Base-by-base conservation (phyloP, 2,329 filamentous ascomycete genomes). In the Nothomitra cinnamomea region DNA sequence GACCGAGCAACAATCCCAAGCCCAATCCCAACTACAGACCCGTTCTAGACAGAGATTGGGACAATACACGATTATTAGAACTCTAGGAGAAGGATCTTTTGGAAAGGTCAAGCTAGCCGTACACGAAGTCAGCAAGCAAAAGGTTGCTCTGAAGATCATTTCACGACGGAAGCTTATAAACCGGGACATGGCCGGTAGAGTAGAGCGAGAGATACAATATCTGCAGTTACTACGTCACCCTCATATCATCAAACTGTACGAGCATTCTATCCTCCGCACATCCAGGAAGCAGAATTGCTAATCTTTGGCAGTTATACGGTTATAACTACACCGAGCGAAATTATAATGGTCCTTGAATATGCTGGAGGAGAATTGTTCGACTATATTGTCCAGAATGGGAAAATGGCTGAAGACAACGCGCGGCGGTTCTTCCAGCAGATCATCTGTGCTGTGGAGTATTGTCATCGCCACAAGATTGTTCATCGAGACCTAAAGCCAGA, bases 331-430 rank as follows among this genome's bases (percentile, higher is more conserved):
- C 80, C 82, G 22, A 81, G 78, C 57, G 92, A 98, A 66, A 98
- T 98, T 65, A 92, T 96, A 68, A 98, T 98, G 92, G 92, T 98
- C 50, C 79, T 98, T 60, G 92, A 98, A 69, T 98, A 94, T 69
- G 92, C 92, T 42, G 92, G 92, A 57, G 87, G 87, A 57, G 92
- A 98, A 69, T 76, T 98, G 56, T 98, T 98, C 69, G 90, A 98
- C 69, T 96, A 96, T 70, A 92, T 98, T 57, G 92, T 98, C 55
- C 84, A 89, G 64, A 82, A 95, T 65, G 92, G 92, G 54, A 83
- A 86, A 64, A 87, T 96, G 77, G 81, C 83, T 60, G 92, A 98
- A 68, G 77, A 82, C 56, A 86, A 94, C 66, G 92, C 92, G n/a
- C 82, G 92, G 55, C 87, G 90, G 60, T 95, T 98, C 73, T 98